phyloP scores from a whole-genome alignment of 2,329 filamentous ascomycete species.

The Hymenoscyphus scutula region DNA sequence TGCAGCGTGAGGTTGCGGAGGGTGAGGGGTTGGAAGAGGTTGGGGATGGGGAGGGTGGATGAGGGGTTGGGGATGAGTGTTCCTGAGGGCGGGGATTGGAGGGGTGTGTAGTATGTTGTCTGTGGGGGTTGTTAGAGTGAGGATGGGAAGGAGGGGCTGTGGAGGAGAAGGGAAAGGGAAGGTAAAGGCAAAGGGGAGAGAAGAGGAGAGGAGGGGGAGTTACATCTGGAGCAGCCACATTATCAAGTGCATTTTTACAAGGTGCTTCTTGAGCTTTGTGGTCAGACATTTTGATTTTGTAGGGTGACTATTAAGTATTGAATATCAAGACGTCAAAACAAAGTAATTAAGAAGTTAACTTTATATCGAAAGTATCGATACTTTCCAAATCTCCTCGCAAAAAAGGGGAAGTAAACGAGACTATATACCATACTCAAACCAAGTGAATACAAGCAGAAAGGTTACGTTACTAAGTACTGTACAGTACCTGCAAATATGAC shows the following conservation, averaged over 20 bases:
- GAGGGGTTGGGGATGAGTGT: slow-evolving; percentile 43
- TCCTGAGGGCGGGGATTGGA: slow-evolving; percentile 43
- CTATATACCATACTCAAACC: too few relatives aligned
- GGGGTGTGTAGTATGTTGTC: slow-evolving; percentile 45
- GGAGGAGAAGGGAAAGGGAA: too few relatives aligned
- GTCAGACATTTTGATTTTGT: not conserved
- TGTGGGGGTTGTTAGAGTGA: not conserved
- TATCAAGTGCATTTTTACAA: not conserved
- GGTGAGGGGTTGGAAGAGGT: slow-evolving; percentile 41
- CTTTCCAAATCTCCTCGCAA: not conserved
- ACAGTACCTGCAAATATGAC: not conserved
- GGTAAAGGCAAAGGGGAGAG: too few relatives aligned
- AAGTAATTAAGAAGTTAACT: not conserved
- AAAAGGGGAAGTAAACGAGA: not conserved
- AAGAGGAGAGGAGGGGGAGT: not conserved
- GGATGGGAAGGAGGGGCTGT: too few relatives aligned
- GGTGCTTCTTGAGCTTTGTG: not conserved
- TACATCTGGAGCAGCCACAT: not conserved
- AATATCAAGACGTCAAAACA: too few relatives aligned
- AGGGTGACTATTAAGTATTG: not conserved
- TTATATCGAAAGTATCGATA: not conserved
- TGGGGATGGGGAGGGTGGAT: slow-evolving; percentile 44
- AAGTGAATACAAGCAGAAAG: too few relatives aligned
- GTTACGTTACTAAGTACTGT: too few relatives aligned
- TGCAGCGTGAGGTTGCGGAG: slow-evolving; percentile 52